Evolutionary conservation across 2,329 filamentous ascomycete species (phyloP).

Genomic region (Calonectria pseudoreteaudii): DNA sequence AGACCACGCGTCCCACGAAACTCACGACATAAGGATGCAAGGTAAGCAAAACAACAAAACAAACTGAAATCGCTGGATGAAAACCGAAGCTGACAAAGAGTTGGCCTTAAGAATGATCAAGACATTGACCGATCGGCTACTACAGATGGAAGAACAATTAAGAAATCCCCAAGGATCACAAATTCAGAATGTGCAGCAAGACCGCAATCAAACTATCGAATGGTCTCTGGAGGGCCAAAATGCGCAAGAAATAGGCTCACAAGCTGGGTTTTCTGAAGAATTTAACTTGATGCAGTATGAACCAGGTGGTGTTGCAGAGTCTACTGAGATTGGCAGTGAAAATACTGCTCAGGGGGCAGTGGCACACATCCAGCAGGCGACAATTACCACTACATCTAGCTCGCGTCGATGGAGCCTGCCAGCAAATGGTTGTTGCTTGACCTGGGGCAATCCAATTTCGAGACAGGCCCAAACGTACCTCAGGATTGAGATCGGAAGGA

Average conservation of each 20-base stretch:
- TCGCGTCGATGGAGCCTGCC: background rate
- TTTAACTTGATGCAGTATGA: background rate
- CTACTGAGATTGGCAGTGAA: background rate
- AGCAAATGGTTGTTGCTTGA: background rate
- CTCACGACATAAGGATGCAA: background rate
- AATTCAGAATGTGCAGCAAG: background rate
- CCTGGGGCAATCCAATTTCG: background rate
- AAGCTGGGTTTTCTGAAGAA: background rate
- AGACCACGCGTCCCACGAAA: background rate
- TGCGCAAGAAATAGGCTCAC: background rate
- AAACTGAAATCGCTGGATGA: background rate
- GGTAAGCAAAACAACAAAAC: background rate
- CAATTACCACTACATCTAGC: background rate
- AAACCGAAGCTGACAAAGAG: background rate
- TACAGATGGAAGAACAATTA: background rate
- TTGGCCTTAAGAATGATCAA: background rate
- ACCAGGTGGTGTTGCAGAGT: background rate
- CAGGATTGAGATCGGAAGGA: background rate
- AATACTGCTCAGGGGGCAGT: background rate
- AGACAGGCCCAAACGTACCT: background rate
- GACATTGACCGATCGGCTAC: background rate
- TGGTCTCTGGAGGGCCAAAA: background rate
- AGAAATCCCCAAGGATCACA: background rate
- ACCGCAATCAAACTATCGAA: background rate
- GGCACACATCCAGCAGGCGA: background rate